A percentile compares a stretch with the other conserved stretches of the same genome.
Conservation (phyloP, 306 rosid genomes). For the Castanea mollissima region DNA sequence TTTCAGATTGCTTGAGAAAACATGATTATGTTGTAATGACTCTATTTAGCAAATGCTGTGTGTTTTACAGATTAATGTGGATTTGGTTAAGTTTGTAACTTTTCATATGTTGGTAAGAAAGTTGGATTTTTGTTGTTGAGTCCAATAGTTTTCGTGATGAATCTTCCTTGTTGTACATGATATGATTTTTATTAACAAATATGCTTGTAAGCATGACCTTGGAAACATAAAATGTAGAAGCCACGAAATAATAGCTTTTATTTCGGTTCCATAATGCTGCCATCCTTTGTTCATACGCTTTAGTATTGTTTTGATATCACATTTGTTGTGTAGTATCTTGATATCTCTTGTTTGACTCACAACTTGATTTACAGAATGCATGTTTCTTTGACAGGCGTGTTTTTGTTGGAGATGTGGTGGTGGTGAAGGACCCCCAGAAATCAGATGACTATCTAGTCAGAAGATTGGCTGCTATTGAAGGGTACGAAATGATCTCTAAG, state of each 20-base stretch:
- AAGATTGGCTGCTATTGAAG: slow-evolving; percentile 88
- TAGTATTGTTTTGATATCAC: not conserved
- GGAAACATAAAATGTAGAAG: not conserved
- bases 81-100: not conserved
- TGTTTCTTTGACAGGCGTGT: slow-evolving; percentile 65
- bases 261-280: not conserved
- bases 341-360: slow-evolving; percentile 5
- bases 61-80: not conserved
- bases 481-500: slow-evolving; percentile 82
- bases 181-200: not conserved
- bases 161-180: not conserved
- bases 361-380: slow-evolving; percentile 11
- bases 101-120: not conserved
- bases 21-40: not conserved
- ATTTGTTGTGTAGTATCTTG: not conserved
- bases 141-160: too few relatives aligned
- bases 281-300: not conserved
- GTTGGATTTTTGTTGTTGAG: not conserved
- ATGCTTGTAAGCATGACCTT: not conserved
- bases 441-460: slow-evolving; percentile 61
- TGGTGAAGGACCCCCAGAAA: slow-evolving; percentile 81
- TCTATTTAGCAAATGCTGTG: not conserved
- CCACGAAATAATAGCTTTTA: not conserved
- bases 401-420: slow-evolving; percentile 90
- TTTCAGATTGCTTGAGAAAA: not conserved